A percentile compares a stretch with the other conserved stretches of the same genome.
phyloP scores from a whole-genome alignment of 2,329 filamentous ascomycete species.

The Cytospora piceicola region DNA sequence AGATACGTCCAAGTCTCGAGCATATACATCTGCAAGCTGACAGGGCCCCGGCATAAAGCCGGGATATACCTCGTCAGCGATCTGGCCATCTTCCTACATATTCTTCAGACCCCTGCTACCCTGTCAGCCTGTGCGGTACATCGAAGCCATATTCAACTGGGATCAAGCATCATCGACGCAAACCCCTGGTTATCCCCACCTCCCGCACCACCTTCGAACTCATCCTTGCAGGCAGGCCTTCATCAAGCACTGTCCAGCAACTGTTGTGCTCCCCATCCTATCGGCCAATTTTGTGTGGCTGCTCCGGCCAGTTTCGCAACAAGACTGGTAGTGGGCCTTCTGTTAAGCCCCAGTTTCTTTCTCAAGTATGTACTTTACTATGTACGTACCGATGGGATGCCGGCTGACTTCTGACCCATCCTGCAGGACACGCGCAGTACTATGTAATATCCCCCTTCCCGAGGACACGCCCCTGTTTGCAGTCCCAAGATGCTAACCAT shows the following conservation, averaged over 20 bases:
- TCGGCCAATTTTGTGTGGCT: constrained; percentile 24
- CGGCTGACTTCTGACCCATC: constrained; percentile 22
- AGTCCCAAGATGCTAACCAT: constrained; percentile 17
- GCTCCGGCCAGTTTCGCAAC: constrained; percentile 32
- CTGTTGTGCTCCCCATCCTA: constrained; percentile 25
- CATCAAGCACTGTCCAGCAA: constrained; percentile 16
- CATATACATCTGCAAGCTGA: constrained; percentile 17
- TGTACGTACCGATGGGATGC: constrained; percentile 7
- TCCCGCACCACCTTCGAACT: constrained; percentile 32
- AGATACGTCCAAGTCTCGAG: constrained; percentile 10
- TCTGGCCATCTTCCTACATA: constrained; percentile 33
- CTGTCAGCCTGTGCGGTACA: constrained; percentile 25
- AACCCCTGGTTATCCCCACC: constrained; percentile 31
- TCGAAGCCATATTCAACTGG: constrained; percentile 22
- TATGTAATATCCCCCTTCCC: constrained; percentile 25
- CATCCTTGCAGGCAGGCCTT: constrained; percentile 30
- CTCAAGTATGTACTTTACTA: background rate
- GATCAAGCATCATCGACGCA: constrained; percentile 30
- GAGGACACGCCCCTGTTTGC: constrained; percentile 19
- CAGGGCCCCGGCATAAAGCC: constrained; percentile 35
- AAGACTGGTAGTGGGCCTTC: constrained; percentile 30
- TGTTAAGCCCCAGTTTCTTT: constrained; percentile 11
- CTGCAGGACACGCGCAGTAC: constrained; percentile 4
- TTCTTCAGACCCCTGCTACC: constrained; percentile 28
- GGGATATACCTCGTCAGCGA: constrained; percentile 37